These are phyloP conservation scores for Imleria badia DNA, from an alignment of 768 basidiomycete species.

Conservation along the genomic window DNA sequence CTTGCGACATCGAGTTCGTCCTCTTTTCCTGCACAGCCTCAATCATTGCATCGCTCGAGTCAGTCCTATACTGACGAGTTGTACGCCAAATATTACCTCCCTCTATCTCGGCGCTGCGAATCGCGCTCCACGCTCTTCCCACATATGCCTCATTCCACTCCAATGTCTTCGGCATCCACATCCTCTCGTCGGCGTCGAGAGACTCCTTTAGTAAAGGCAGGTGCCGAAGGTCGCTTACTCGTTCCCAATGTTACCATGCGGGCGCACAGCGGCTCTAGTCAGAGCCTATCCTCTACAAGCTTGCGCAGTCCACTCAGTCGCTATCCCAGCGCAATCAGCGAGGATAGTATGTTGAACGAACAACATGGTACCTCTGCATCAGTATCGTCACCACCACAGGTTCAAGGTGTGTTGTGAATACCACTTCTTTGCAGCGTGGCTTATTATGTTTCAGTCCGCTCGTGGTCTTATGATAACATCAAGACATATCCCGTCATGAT, in stretches of 20 bases:
- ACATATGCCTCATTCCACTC: slow-evolving; percentile 36
- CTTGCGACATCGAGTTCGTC: slow-evolving; percentile 15
- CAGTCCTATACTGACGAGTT: slow-evolving; percentile 45
- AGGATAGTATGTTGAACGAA: slow-evolving; percentile 32
- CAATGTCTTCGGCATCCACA: slow-evolving; percentile 36
- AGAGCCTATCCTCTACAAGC: slow-evolving; percentile 27
- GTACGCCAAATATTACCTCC: slow-evolving; percentile 54
- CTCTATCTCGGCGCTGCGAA: slow-evolving; percentile 55
- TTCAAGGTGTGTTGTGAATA: slow-evolving; percentile 48
- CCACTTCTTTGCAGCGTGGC: slow-evolving; percentile 1
- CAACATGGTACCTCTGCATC: slow-evolving; percentile 23
- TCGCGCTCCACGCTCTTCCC: slow-evolving; percentile 44
- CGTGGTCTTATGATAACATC: slow-evolving; percentile 77
- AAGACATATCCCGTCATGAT: slow-evolving; percentile 60
- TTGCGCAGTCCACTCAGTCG: slow-evolving; percentile 40
- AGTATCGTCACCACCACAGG: slow-evolving; percentile 38
- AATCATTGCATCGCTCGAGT: slow-evolving; percentile 28
- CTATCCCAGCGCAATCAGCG: slow-evolving; percentile 41
- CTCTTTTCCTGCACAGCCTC: slow-evolving; percentile 26
- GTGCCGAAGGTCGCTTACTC: slow-evolving; percentile 65
- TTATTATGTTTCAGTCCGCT: slow-evolving; percentile 46
- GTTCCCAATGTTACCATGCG: slow-evolving; percentile 44
- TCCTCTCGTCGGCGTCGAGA: slow-evolving; percentile 43
- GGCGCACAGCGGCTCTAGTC: slow-evolving; percentile 36
- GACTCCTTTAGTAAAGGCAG: slow-evolving; percentile 54